phyloP scores from a whole-genome alignment of 2,329 filamentous ascomycete genomes.

The Neofusicoccum laricinum region DNA sequence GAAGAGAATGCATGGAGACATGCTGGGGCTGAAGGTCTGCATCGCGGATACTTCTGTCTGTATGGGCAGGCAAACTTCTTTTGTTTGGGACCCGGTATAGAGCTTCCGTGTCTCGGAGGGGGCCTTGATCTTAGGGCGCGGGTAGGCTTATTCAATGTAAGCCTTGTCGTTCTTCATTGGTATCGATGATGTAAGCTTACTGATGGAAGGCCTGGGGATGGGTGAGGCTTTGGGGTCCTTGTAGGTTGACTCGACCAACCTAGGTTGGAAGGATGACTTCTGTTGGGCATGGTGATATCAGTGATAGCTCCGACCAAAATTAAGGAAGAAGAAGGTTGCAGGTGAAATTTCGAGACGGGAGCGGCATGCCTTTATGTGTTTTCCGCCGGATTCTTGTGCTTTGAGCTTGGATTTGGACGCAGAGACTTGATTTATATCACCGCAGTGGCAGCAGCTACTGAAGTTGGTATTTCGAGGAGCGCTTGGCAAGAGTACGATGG shows the following conservation, averaged over 20 bases:
- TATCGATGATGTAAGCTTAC: too few species aligned
- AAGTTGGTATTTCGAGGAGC: too few species aligned
- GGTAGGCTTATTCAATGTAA: too few species aligned
- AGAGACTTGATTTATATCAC: too few species aligned
- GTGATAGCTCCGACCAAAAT: not conserved
- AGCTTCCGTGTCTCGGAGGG: fast-evolving
- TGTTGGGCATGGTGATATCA: not conserved
- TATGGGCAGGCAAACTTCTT: not conserved
- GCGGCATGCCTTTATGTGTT: not conserved
- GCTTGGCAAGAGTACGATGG: too few species aligned
- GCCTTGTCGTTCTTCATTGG: too few species aligned
- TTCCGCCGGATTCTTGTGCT: not conserved
- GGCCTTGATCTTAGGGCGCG: too few species aligned
- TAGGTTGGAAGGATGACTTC: not conserved
- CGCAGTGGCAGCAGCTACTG: too few species aligned
- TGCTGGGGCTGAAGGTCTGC: not conserved
- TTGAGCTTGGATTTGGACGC: too few species aligned
- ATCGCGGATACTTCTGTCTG: not conserved
- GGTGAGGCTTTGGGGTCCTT: too few species aligned
- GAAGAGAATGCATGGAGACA: not conserved
- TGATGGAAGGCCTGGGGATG: too few species aligned
- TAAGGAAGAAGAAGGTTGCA: too few species aligned
- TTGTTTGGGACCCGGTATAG: not conserved
- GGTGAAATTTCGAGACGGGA: not conserved
- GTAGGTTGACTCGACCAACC: not conserved